Base-by-base conservation (phyloP, 805 yeast species). In the Saturnispora hagleri region DNA sequence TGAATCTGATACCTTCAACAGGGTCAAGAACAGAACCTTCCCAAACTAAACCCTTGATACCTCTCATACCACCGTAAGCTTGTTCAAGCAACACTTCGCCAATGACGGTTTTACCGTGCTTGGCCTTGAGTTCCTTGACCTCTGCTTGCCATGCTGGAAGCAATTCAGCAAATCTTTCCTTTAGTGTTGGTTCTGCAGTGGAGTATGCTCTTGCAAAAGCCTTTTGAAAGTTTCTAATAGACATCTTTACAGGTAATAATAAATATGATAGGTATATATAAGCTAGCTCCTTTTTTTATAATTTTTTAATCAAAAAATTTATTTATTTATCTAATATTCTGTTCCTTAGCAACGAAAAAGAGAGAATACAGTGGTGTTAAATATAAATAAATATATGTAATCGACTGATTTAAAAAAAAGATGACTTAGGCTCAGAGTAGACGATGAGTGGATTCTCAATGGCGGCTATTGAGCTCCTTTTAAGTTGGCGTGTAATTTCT, bases 31-130 rank as follows among this genome's bases (percentile, higher is more conserved):
- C 91, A 47, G 91, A 84, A 58, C 91, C 91, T 75, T 86, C 95
- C 93, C 93, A 86, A 50, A 86, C 89, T 56, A 86, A 74, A 61
- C 88, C 87, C 70, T 83, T 82, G 69, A 86, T 82, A 66, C 95
- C 95, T 69, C 95, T 79, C 90, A 83, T 83, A 74, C 95, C 95
- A 73, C 95, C 95, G 71, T 85, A 86, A 41, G 89, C 90, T 73
- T 85, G 91, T 68, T 82, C 88, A 56, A 86, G 73, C 53, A 75
- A 69, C 57, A 84, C 84, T 69, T 85, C 88, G 59, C 89, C 91
- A 58, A 86, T 82, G 48, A 71, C 85, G 66, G 86, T 79, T 69
- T 82, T 78, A 63, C 98, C 99, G 71, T 91, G 80, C 65, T 89
- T 95, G 70, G 87, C 78, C 73, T 91, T 89, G 71, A 91, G 82